Base-by-base conservation (phyloP, 108 stramenopile genomes). In the Pseudonitzschia multiseries region DNA sequence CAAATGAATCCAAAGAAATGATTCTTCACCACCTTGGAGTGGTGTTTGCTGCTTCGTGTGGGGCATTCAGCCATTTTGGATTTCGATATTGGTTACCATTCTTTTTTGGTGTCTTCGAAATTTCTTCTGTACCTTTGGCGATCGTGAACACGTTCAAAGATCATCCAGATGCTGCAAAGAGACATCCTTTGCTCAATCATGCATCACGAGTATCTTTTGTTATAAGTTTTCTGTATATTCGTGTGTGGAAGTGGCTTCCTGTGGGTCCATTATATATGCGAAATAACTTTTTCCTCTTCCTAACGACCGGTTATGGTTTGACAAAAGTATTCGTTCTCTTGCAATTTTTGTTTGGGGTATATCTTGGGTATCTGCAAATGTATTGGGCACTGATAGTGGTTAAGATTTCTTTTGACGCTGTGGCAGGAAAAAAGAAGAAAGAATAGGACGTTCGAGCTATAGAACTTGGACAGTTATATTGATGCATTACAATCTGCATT, bases 71-170 rank as follows among this genome's bases (percentile, higher is more conserved):
- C 18, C 75, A 75, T 26, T 75, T 71, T 52, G 92, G 92, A 8
- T 89, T 88, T 70, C 82, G 89, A 14, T 87, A 82, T 65, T 82
- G 72, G 36, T 67, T 81, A 12, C 84, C 87, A 15, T 89, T 70
- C 71, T 85, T 87, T 42, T 87, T 75, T 69, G 90, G 90, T 0
- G 36, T 87, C 6, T 78, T 87, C 31, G 90, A 91, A 79, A 48
- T 91, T 5, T 81, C 75, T 67, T 79, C 73, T 26, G 74, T 88
- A 28, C 87, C 87, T 15, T 57, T 91, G 40, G 68, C 83, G 17
- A 67, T 88, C 59, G 89, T 91, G 87, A 91, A 91, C 70, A 51
- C 77, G 5, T 86, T 91, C 76, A 88, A 88, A 52, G 74, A 86
- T 26, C 82, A 88, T 70, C 80, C 84, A 6, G 53, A 71, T 9